Conservation (phyloP, 345 rosid genomes). For the Lumnitzera racemosa region DNA sequence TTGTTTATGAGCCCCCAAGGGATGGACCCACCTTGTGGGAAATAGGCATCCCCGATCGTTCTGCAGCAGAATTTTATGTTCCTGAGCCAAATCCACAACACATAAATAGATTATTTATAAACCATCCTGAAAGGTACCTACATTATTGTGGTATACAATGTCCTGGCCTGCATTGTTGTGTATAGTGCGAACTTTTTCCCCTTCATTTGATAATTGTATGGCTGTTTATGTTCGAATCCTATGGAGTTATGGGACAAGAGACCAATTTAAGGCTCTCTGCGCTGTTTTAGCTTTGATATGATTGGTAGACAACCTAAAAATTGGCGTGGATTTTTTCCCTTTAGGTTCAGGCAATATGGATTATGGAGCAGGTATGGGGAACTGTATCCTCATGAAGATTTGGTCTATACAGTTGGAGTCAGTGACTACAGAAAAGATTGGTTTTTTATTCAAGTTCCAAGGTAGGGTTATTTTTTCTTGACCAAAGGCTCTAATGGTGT, state of each 20-base stretch:
- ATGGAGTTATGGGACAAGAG: no score
- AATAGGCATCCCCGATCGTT: constrained; percentile 80
- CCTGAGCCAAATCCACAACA: constrained; percentile 74
- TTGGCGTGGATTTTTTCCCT: not conserved
- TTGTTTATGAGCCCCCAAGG: constrained; percentile 71
- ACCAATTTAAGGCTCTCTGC: no score
- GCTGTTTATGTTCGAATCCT: no score
- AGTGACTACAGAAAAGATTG: constrained; percentile 74
- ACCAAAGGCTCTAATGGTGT: no score
- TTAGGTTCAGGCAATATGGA: constrained; percentile 94
- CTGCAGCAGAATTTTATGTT: constrained; percentile 66
- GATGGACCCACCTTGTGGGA: constrained; percentile 91
- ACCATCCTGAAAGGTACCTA: constrained; percentile 72
- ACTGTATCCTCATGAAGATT: constrained; percentile 66
- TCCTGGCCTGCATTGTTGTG: not conserved
- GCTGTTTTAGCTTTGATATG: not conserved
- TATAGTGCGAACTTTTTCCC: no score
- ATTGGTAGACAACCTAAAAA: no score
- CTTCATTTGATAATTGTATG: no score
- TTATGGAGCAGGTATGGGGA: constrained; percentile 85
- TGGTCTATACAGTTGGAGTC: constrained; percentile 67
- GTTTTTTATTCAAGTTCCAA: constrained; percentile 82
- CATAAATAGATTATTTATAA: constrained; percentile 52
- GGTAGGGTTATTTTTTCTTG: constrained; percentile 23
- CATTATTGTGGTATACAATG: not conserved